A percentile compares a stretch with the other conserved stretches of the same genome.
These are phyloP conservation scores for Silene latifolia DNA, from an alignment of 148 eudicot species.

Conservation along the genomic window DNA sequence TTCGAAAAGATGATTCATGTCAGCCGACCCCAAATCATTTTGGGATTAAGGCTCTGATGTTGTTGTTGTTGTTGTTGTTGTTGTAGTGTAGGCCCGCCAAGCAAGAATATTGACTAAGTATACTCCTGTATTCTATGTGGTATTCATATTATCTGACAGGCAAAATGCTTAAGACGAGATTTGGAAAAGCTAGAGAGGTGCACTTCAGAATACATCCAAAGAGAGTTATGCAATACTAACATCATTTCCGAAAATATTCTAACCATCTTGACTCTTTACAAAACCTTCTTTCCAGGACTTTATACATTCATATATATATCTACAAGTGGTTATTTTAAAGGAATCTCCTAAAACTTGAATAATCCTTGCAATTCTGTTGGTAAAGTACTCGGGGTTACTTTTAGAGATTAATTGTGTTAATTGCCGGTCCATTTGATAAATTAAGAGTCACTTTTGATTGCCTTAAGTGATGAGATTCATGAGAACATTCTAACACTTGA, in stretches of 20 bases:
- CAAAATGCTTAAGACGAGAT: constrained; percentile 3
- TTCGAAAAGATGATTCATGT: no score
- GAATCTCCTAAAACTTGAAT: not conserved
- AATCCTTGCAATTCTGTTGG: not conserved
- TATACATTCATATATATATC: not conserved
- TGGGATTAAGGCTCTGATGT: no score
- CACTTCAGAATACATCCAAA: not conserved
- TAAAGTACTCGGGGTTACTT: not conserved
- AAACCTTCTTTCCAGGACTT: not conserved
- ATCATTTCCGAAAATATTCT: not conserved
- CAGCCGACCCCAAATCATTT: no score
- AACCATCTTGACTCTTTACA: not conserved
- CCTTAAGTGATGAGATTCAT: not conserved
- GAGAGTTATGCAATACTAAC: not conserved
- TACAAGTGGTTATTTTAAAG: not conserved
- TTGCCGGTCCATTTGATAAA: not conserved
- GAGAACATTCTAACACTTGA: not conserved
- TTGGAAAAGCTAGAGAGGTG: not conserved
- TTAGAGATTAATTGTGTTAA: not conserved
- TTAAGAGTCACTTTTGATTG: not conserved
- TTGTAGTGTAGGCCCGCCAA: not conserved
- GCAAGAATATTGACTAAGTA: not conserved
- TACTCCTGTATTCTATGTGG: not conserved
- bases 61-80: no score
- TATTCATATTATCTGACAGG: not conserved